Evolutionary conservation across 1,139 yeast species (phyloP).

Genomic region (Geotrichum bryndzae): DNA sequence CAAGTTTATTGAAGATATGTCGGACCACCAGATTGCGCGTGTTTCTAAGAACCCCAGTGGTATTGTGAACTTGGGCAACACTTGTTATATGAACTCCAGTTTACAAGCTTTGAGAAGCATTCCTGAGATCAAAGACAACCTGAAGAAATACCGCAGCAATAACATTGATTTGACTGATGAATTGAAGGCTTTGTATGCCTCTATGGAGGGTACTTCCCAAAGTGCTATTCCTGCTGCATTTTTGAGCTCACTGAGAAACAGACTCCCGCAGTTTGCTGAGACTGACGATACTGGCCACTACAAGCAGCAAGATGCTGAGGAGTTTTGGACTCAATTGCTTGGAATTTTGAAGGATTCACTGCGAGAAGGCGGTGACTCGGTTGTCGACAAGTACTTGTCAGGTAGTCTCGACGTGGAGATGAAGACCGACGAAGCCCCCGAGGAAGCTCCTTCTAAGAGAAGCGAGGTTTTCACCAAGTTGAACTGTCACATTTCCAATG

Average conservation of each 20-base stretch:
- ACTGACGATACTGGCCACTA: slow-evolving; percentile 57
- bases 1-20: slow-evolving; percentile 68
- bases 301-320: slow-evolving; percentile 98
- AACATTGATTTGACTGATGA: slow-evolving; percentile 28
- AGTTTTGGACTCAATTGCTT: slow-evolving; percentile 78
- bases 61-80: slow-evolving; percentile 80
- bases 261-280: slow-evolving; percentile 87
- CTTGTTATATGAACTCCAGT: slow-evolving; percentile 89
- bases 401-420: slow-evolving; percentile 59
- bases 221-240: slow-evolving; percentile 52
- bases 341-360: slow-evolving; percentile 41
- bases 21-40: slow-evolving; percentile 39
- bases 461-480: slow-evolving; percentile 62
- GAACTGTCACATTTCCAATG: slow-evolving; percentile 79
- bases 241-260: slow-evolving; percentile 40
- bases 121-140: slow-evolving; percentile 46
- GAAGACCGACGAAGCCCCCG: slow-evolving; percentile 52
- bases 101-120: slow-evolving; percentile 72
- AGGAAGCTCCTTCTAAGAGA: slow-evolving; percentile 45
- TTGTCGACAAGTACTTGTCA: slow-evolving; percentile 54
- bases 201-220: slow-evolving; percentile 31
- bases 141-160: slow-evolving; percentile 21
- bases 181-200: slow-evolving; percentile 32
- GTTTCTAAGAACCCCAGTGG: slow-evolving; percentile 58
- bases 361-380: slow-evolving; percentile 21